Base-by-base conservation (phyloP, 192 early-diverging fungal species). In the Diversispora epigaea region DNA sequence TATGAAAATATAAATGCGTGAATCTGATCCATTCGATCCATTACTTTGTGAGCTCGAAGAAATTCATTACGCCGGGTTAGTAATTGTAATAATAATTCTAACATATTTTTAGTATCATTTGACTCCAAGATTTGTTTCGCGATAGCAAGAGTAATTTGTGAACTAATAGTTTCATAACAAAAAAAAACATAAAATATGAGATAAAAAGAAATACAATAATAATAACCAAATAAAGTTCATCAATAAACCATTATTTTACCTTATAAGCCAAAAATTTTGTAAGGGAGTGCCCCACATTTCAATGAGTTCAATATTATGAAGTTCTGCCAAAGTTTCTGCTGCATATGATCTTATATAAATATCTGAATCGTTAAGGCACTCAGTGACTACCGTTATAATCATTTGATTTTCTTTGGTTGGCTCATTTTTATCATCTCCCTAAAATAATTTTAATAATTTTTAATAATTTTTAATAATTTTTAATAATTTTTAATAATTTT, bases 251-350 rank as follows among this genome's bases (percentile, higher is more conserved):
- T 61, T 4, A 63, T 8, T 12, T 41, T 43, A 70, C 68, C 84
- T 90, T 44, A 93, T 83, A 9, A 86, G 90, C 95, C 95, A 97
- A 78, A 93, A 92, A 1, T 86, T 87, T 43, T 84, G 79, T 86
- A 95, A 92, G 44, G 84, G 79, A 54, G 90, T 89, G 0, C 94
- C 93, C 96, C 96, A 98, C 68, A 89, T 83, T 44, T 85, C 79
- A 72, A 95, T 89, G 58, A 90, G 84, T 41, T 89, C 81, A 4
- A 90, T 79, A 49, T 85, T 84, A 79, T 95, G 91, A 17, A 98
- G 86, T 62, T 89, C 82, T 25, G 88, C 89, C 58, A 98, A 78
- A 15, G 89, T 86, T 63, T 91, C 82, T 2, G 89, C 92, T 0
- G 94, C 92, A 6, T 86, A 86, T 12, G 84, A 81, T 44, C 94